Percentiles rank a stretch among this genome's conserved stretches.
Conservation (phyloP, 2,329 filamentous ascomycete species). For the Aureobasidium sp. region DNA sequence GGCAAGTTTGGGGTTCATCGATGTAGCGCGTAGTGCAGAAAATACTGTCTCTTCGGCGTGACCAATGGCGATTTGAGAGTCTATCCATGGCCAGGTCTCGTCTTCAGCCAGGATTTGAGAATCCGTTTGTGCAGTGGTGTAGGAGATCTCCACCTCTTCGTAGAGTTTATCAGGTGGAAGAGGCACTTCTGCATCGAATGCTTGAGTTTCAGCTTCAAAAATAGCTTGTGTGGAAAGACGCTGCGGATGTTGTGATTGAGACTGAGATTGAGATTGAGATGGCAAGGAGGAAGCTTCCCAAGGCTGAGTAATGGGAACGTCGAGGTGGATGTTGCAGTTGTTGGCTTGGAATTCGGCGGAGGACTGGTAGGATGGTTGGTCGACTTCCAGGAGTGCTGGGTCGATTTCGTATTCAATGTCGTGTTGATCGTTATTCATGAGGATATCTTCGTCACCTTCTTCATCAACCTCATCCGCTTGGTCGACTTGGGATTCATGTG, state of each 20-base stretch:
- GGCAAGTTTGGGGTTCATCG: slow-evolving; percentile 56
- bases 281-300: not conserved
- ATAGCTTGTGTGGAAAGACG: slow-evolving; percentile 35
- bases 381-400: slow-evolving; percentile 1
- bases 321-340: not conserved
- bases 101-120: slow-evolving; percentile 28
- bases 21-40: slow-evolving; percentile 60
- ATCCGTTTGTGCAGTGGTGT: slow-evolving; percentile 23
- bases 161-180: not conserved
- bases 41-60: slow-evolving; percentile 47
- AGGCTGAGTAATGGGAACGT: not conserved
- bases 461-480: slow-evolving; percentile 16
- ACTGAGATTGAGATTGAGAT: not conserved
- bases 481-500: not conserved
- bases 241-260: no score
- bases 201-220: slow-evolving; percentile 33
- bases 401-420: not conserved
- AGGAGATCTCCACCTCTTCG: slow-evolving; percentile 9
- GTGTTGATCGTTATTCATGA: not conserved
- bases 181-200: slow-evolving; percentile 17
- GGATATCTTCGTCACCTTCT: not conserved
- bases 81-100: slow-evolving; percentile 33
- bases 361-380: not conserved
- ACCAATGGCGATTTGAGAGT: slow-evolving; percentile 27
- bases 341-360: not conserved